These are phyloP conservation scores for Sclerotinia sclerotiorum DNA, from an alignment of 2,329 filamentous ascomycete genomes.

Conservation along the genomic window DNA sequence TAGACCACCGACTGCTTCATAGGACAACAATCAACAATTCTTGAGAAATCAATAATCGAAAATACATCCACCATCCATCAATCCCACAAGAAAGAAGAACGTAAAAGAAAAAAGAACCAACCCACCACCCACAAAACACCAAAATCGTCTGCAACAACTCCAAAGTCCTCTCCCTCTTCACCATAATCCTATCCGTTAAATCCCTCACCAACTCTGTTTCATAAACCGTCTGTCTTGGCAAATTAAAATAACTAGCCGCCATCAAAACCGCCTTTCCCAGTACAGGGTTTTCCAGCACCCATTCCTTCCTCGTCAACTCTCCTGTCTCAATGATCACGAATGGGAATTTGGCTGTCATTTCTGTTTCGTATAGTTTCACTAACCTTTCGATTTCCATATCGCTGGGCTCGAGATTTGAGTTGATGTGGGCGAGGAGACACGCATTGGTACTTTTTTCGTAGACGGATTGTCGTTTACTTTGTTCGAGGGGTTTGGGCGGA, in stretches of 20 bases:
- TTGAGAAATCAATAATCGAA: neutral
- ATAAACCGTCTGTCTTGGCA: slow-evolving; percentile 15
- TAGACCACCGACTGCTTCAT: neutral
- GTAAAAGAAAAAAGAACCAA: neutral
- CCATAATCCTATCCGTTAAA: slow-evolving; percentile 15
- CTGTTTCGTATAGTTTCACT: slow-evolving; percentile 5
- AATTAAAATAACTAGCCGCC: slow-evolving; percentile 19
- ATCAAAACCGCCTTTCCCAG: slow-evolving; percentile 17
- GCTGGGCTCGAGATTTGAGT: slow-evolving; percentile 6
- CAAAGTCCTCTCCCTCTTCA: slow-evolving; percentile 14
- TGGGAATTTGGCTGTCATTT: slow-evolving; percentile 6
- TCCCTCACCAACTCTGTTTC: slow-evolving; percentile 12
- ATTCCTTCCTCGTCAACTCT: slow-evolving; percentile 1
- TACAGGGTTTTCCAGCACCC: slow-evolving; percentile 10
- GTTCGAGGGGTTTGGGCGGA: neutral
- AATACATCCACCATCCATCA: no score
- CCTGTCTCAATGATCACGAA: slow-evolving; percentile 16
- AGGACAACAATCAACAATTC: no score
- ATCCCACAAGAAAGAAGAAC: no score
- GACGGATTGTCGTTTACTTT: neutral
- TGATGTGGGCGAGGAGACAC: slow-evolving; percentile 5
- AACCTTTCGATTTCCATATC: neutral
- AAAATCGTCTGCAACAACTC: slow-evolving; percentile 22
- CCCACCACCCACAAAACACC: slow-evolving; percentile 20
- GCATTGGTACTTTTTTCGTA: slow-evolving; percentile 14